Conservation (phyloP, 768 basidiomycete genomes). For the Floccularia luteovirens region DNA sequence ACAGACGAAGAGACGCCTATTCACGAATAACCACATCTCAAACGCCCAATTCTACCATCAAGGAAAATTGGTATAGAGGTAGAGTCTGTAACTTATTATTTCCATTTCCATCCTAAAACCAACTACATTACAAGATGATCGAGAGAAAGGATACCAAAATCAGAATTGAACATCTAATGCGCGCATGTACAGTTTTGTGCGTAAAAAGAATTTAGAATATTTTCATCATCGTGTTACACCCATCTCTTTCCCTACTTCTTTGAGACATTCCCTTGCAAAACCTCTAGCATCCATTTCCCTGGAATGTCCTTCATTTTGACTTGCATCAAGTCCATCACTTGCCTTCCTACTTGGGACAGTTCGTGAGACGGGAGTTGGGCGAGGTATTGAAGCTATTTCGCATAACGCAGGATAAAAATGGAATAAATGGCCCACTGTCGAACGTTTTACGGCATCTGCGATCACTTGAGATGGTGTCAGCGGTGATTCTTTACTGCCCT, state of each 20-base stretch:
- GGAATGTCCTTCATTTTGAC: slow-evolving; percentile 9
- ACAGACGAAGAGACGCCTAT: too few relatives aligned
- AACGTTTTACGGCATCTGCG: slow-evolving; percentile 66
- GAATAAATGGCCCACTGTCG: slow-evolving; percentile 79
- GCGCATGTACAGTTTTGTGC: too few relatives aligned
- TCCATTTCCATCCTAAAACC: too few relatives aligned
- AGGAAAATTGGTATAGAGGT: too few relatives aligned
- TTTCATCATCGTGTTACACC: slow-evolving; percentile 28
- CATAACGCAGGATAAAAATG: slow-evolving; percentile 77
- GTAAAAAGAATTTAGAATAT: not conserved
- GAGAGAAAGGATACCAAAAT: too few relatives aligned
- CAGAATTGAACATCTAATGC: too few relatives aligned
- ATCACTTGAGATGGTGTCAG: slow-evolving; percentile 48
- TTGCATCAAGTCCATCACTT: slow-evolving; percentile 5
- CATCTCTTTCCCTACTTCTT: slow-evolving; percentile 68
- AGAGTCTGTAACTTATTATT: too few relatives aligned
- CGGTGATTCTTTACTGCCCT: slow-evolving; percentile 27
- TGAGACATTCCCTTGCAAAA: slow-evolving; percentile 61
- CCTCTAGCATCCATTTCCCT: slow-evolving; percentile 57
- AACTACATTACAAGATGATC: too few relatives aligned
- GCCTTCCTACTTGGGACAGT: slow-evolving; percentile 46
- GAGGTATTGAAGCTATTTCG: slow-evolving; percentile 69
- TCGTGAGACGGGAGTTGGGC: slow-evolving; percentile 39
- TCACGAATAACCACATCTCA: too few relatives aligned
- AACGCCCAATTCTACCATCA: too few relatives aligned